Percentiles rank a stretch among this genome's conserved stretches.
Conservation (phyloP, 768 basidiomycete species). For the Paxillus ammoniavirescens region DNA sequence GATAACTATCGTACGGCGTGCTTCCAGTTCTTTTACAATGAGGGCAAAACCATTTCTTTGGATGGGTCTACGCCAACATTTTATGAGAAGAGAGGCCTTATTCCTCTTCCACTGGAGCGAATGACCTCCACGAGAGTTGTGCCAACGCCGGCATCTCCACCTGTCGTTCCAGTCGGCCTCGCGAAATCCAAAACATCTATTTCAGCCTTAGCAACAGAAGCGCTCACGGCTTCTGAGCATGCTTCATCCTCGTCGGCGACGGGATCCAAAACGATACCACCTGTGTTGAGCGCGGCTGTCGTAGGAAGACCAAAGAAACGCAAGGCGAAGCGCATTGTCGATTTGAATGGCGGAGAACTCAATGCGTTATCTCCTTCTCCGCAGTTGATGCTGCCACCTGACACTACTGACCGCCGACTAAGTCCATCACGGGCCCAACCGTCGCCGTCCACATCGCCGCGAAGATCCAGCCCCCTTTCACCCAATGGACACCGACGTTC, state of each 20-base stretch:
- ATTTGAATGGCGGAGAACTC: slow-evolving; percentile 51
- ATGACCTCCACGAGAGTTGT: slow-evolving; percentile 48
- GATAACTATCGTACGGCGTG: slow-evolving; percentile 73
- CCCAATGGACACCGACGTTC: slow-evolving; percentile 14
- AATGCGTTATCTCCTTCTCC: slow-evolving; percentile 32
- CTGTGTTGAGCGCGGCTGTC: slow-evolving; percentile 40
- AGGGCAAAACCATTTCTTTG: slow-evolving; percentile 73
- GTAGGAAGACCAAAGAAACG: slow-evolving; percentile 49
- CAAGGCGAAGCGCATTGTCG: slow-evolving; percentile 75
- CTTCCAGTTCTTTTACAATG: slow-evolving; percentile 82
- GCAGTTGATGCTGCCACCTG: slow-evolving; percentile 3
- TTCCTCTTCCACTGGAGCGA: slow-evolving; percentile 48
- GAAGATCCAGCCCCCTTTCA: slow-evolving; percentile 14
- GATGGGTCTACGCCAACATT: slow-evolving; percentile 73
- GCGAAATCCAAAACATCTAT: slow-evolving; percentile 15
- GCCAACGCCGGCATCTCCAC: slow-evolving; percentile 55
- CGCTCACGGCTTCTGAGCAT: slow-evolving; percentile 22
- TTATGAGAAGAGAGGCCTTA: slow-evolving; percentile 66
- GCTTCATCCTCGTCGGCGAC: slow-evolving; percentile 35
- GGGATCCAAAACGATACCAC: slow-evolving; percentile 43
- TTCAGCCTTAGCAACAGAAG: slow-evolving; percentile 19
- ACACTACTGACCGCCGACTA: not conserved
- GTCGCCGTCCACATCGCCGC: slow-evolving; percentile 18
- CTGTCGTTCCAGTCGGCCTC: slow-evolving; percentile 55
- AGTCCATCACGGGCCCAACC: slow-evolving; percentile 3